phyloP scores from a whole-genome alignment of 352 stramenopile species.

The Plasmopara halstedii region DNA sequence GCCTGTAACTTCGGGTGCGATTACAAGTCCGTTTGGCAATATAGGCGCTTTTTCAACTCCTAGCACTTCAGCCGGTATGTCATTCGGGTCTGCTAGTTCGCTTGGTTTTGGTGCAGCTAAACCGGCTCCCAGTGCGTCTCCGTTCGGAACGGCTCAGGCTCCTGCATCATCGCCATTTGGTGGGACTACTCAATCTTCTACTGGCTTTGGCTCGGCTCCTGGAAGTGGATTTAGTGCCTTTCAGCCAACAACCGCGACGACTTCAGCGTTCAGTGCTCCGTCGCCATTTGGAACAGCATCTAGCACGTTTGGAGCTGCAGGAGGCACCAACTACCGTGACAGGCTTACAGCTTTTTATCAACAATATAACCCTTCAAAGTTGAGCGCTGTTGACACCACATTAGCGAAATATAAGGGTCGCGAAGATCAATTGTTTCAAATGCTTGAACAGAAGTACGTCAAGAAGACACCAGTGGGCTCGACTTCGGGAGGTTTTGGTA shows the following conservation, averaged over 20 bases:
- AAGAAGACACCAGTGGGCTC: conserved; percentile 21
- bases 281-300: conserved; percentile 24
- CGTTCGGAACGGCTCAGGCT: conserved; percentile 27
- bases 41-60: conserved; percentile 31
- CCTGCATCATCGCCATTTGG: conserved; percentile 40
- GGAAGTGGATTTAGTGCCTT: conserved; percentile 26
- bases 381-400: conserved; percentile 57
- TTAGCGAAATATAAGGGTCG: conserved; percentile 70
- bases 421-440: conserved; percentile 56
- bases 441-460: conserved; percentile 74
- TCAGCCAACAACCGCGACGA: conserved; percentile 16
- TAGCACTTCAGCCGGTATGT: conserved; percentile 5
- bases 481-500: conserved; percentile 32
- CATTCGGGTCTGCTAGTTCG: conserved; percentile 36
- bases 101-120: conserved; percentile 38
- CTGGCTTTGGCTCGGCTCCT: conserved; percentile 17
- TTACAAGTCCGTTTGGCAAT: conserved; percentile 62
- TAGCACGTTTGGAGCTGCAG: neutral
- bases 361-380: conserved; percentile 62
- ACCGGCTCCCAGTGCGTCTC: conserved; percentile 18
- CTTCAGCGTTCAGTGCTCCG: conserved; percentile 15
- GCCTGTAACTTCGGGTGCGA: conserved; percentile 26
- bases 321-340: conserved; percentile 41
- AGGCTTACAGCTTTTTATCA: conserved; percentile 63
- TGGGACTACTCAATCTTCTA: conserved; percentile 13